Base-by-base conservation (phyloP, 2,329 filamentous ascomycete genomes). In the Sphaerulina vaccinii region DNA sequence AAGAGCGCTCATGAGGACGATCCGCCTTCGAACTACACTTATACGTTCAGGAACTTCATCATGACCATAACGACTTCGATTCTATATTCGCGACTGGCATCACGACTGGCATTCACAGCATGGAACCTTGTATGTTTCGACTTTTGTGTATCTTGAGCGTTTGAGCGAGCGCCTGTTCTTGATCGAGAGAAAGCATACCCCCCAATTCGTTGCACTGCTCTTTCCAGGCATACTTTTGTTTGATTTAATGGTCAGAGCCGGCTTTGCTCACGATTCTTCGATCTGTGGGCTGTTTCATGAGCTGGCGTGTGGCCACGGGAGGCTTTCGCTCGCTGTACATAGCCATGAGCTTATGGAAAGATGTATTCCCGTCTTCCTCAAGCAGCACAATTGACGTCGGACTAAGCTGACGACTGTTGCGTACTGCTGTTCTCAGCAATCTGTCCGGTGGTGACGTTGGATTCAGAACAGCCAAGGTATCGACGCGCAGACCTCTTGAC, bases 161-260 rank as follows among this genome's bases (percentile, higher is more conserved):
- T 54, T 24, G 27, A 54, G 51, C 51, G 51, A 54, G 44, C 43
- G 51, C 45, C 45, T 48, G 45, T 48, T n/a, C 45, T 48, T 48
- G 45, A 48, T 48, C n/a, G 45, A 48, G 45, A 48, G 45, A n/a
- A 35, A 48, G 37, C 21, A 47, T 27, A 24, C 19, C 35, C 35
- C 45, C 21, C 16, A 29, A 18, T 13, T 46, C 22, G 27, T 32
- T 27, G 45, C 45, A 36, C 45, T 48, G 45, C 45, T 48, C 45
- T 48, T 48, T 48, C 45, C 45, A 48, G 45, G 45, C 45, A 47
- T 38, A n/a, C 16, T 36, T 19, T 24, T 5, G 10, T 23, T 24
- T 22, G 23, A 24, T 19, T 21, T n/a, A 22, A 11, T 8, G 24
- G n/a, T 37, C 15, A 11, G 11, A 21, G 18, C 18, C 19, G 15